Conservation (phyloP, 2,329 filamentous ascomycete species). For the Aschersonia sp. region DNA sequence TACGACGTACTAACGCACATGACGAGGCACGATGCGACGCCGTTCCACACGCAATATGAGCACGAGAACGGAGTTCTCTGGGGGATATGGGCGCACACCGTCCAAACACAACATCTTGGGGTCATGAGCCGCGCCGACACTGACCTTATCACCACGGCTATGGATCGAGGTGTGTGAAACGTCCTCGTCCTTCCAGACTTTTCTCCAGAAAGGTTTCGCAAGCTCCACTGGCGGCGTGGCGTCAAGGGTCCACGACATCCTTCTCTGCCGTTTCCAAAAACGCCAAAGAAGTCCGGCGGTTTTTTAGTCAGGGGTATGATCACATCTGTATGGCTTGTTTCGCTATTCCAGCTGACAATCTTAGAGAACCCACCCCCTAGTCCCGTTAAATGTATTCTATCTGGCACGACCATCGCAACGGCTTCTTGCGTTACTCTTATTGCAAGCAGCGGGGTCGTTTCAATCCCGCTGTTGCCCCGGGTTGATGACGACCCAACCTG, state of each 20-base stretch:
- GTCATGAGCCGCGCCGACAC: neutral
- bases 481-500: neutral
- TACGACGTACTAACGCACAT: no score
- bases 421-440: neutral
- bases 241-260: neutral
- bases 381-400: neutral
- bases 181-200: neutral
- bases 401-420: neutral
- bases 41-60: neutral
- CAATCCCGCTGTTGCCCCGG: neutral
- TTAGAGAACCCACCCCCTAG: neutral
- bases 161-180: neutral
- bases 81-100: neutral
- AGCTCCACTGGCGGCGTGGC: neutral
- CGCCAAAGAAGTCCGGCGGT: neutral
- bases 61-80: neutral
- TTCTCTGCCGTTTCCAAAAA: no score
- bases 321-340: neutral
- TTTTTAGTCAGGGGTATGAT: slow-evolving; percentile 3
- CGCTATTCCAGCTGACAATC: neutral
- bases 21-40: neutral
- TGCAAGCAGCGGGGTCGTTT: neutral
- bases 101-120: neutral
- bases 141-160: neutral
- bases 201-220: no score